Conservation (phyloP, 1,284 basidiomycete genomes). For the Pseudozyma thailandica region DNA sequence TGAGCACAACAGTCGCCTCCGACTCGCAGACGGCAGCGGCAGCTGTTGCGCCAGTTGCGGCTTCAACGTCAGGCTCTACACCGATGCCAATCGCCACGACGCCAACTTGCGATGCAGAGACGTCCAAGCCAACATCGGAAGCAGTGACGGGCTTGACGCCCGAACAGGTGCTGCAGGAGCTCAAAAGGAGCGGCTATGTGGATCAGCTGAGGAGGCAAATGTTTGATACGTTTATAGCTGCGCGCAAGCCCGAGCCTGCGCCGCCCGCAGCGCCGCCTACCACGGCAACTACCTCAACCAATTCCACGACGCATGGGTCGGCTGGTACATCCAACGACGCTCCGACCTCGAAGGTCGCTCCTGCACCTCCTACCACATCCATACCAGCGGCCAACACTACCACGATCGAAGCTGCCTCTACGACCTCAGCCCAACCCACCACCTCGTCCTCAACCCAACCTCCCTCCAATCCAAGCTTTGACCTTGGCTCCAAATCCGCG, state of each 20-base stretch:
- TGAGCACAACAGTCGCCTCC: not conserved
- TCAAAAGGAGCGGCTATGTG: slow-evolving; percentile 30
- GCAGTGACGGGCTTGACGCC: slow-evolving; percentile 27
- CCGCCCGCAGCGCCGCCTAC: no score
- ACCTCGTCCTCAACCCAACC: not conserved
- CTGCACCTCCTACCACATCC: not conserved
- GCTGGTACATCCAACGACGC: not conserved
- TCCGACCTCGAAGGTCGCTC: not conserved
- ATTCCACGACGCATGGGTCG: no score
- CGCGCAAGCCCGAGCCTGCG: not conserved
- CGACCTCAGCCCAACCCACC: not conserved
- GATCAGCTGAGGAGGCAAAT: slow-evolving; percentile 35
- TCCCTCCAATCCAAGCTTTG: not conserved
- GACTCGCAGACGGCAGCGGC: not conserved
- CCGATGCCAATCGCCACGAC: no score
- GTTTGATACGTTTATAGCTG: slow-evolving; percentile 23
- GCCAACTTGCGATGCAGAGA: not conserved
- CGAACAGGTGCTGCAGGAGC: slow-evolving; percentile 34
- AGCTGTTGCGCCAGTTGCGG: not conserved
- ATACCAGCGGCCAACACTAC: not conserved
- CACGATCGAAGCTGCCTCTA: not conserved
- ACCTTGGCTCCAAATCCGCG: slow-evolving; percentile 10
- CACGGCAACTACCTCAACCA: no score
- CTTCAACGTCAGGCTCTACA: not conserved
- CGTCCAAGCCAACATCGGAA: not conserved